phyloP scores from a whole-genome alignment of 2,329 filamentous ascomycete genomes.

The Colletotrichum truncatum region DNA sequence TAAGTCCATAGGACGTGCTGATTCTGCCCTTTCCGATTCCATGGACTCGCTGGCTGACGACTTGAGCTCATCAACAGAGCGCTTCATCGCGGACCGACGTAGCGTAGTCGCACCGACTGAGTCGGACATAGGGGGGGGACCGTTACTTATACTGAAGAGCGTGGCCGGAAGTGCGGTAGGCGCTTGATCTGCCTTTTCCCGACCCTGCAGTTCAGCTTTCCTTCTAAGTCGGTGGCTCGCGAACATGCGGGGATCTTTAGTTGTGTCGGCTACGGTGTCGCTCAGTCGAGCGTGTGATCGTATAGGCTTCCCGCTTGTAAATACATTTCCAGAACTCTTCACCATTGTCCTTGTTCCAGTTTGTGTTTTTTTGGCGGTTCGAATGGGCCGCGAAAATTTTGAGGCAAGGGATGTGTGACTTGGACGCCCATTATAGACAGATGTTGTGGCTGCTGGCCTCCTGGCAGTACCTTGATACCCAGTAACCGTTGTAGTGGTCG shows the following conservation, averaged over 20 bases:
- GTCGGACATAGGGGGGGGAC: conserved; percentile 12
- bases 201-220: conserved; percentile 50
- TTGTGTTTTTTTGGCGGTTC: conserved; percentile 29
- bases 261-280: conserved; percentile 51
- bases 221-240: conserved; percentile 46
- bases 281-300: conserved; percentile 47
- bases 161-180: conserved; percentile 36
- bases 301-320: conserved; percentile 50
- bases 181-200: conserved; percentile 53
- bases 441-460: conserved; percentile 29
- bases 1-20: not conserved
- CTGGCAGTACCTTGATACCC: conserved; percentile 47
- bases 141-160: conserved; percentile 40
- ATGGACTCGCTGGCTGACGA: conserved; percentile 15
- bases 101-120: not conserved
- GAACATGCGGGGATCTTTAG: conserved; percentile 51
- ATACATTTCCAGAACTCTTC: conserved; percentile 49
- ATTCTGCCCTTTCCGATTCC: not conserved
- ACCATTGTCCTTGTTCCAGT: conserved; percentile 15
- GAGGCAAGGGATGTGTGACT: not conserved
- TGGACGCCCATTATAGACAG: not conserved
- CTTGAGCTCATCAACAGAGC: not conserved
- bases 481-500: not conserved
- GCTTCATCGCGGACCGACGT: conserved; percentile 15
- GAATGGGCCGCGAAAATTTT: conserved; percentile 36